These are phyloP conservation scores for Calcarisporium arbuscula DNA, from an alignment of 2,329 filamentous ascomycete genomes.

Conservation along the genomic window DNA sequence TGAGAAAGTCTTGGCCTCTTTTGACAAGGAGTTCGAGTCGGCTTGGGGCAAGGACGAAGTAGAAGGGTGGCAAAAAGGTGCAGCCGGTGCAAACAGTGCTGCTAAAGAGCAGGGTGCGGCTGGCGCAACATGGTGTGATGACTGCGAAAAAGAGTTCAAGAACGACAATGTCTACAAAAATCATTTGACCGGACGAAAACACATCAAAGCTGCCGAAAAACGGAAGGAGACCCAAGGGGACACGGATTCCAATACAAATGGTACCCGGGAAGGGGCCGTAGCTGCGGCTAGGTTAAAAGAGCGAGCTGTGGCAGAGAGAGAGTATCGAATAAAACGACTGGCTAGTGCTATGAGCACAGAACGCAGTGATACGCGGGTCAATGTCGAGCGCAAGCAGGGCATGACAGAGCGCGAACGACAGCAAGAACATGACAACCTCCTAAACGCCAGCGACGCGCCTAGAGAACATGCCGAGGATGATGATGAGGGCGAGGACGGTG, in stretches of 20 bases:
- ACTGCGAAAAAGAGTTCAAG: constrained; percentile 91
- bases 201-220: constrained; percentile 73
- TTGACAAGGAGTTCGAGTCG: constrained; percentile 78
- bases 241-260: constrained; percentile 20
- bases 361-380: constrained; percentile 81
- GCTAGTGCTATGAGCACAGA: constrained; percentile 79
- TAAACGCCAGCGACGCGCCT: constrained; percentile 36
- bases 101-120: constrained; percentile 42
- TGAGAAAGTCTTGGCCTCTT: constrained; percentile 66
- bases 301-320: constrained; percentile 81
- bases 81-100: too few species aligned
- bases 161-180: constrained; percentile 92
- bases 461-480: constrained; percentile 43
- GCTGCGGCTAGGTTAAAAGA: constrained; percentile 67
- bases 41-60: constrained; percentile 77
- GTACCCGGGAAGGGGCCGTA: constrained; percentile 16
- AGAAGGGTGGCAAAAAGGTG: constrained; percentile 68
- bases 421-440: constrained; percentile 85
- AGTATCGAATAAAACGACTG: constrained; percentile 75
- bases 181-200: constrained; percentile 87
- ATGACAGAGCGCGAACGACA: constrained; percentile 96
- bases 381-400: constrained; percentile 92
- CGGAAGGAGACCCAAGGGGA: constrained; percentile 44
- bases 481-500: constrained; percentile 67
- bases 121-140: constrained; percentile 64